Conservation (phyloP, 768 basidiomycete species). For the Lentinula boryana region DNA sequence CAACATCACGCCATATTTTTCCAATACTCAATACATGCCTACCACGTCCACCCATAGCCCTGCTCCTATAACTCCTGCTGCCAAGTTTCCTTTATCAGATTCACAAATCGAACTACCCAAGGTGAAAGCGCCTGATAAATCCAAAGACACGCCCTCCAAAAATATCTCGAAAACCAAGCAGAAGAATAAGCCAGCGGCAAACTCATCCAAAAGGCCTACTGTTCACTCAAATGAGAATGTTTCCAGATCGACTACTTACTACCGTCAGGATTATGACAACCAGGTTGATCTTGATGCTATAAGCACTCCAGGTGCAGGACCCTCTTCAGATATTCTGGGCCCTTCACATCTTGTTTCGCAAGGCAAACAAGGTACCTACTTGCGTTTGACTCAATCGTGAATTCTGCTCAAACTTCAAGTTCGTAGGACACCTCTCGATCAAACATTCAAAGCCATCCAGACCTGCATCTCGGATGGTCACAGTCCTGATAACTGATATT, state of each 20-base stretch:
- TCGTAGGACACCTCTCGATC: background rate
- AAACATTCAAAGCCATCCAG: conserved; percentile 4
- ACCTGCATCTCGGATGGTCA: conserved; percentile 36
- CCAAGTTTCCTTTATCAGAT: background rate
- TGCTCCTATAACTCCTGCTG: background rate
- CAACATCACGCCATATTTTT: background rate
- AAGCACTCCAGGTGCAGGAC: background rate
- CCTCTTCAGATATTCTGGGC: background rate
- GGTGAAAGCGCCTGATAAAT: background rate
- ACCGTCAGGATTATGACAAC: conserved; percentile 28
- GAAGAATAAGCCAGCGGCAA: background rate
- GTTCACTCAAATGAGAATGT: background rate
- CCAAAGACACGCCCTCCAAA: background rate
- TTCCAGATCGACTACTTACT: conserved; percentile 13
- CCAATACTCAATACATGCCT: background rate
- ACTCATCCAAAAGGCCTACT: background rate
- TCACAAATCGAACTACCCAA: background rate
- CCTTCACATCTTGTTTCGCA: background rate
- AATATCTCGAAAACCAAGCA: background rate
- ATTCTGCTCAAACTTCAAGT: background rate
- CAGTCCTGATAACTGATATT: conserved; percentile 60
- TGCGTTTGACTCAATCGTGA: background rate
- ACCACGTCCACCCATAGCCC: background rate
- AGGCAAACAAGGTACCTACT: background rate
- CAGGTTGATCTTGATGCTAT: background rate